These are phyloP conservation scores for Rhizophagus prolifer DNA, from an alignment of 192 early-diverging fungal species.

Conservation along the genomic window DNA sequence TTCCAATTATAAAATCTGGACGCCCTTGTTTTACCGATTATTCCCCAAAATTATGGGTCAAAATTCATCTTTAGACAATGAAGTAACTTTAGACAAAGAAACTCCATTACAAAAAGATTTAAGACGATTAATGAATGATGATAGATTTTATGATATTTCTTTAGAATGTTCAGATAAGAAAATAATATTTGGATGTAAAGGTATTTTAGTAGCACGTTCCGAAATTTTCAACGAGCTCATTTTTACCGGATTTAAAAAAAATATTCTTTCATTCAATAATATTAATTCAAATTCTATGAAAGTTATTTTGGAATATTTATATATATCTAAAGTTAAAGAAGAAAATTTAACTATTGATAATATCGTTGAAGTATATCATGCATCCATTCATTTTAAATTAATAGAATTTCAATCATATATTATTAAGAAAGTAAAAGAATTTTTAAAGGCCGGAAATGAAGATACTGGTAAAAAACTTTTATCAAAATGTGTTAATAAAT, in stretches of 20 bases:
- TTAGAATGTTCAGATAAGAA: neutral
- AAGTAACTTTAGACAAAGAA: neutral
- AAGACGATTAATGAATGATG: neutral
- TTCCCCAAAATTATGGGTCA: neutral
- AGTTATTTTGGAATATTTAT: conserved; percentile 9
- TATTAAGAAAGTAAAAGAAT: neutral
- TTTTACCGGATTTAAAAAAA: neutral
- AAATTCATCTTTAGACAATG: neutral
- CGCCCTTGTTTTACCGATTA: neutral
- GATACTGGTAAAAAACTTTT: neutral
- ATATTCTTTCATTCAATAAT: neutral
- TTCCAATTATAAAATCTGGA: too few relatives aligned
- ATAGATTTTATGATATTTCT: neutral
- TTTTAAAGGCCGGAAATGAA: neutral
- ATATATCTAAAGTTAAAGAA: neutral
- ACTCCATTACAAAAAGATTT: neutral
- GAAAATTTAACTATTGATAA: neutral
- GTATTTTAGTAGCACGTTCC: neutral
- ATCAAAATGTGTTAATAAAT: neutral
- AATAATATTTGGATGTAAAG: neutral
- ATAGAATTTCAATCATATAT: neutral
- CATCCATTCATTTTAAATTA: neutral
- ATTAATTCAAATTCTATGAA: conserved; percentile 7
- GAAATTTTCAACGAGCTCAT: neutral
- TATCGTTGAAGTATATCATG: neutral